phyloP scores from a whole-genome alignment of 2,329 filamentous ascomycete genomes.

The Fusarium sp. region DNA sequence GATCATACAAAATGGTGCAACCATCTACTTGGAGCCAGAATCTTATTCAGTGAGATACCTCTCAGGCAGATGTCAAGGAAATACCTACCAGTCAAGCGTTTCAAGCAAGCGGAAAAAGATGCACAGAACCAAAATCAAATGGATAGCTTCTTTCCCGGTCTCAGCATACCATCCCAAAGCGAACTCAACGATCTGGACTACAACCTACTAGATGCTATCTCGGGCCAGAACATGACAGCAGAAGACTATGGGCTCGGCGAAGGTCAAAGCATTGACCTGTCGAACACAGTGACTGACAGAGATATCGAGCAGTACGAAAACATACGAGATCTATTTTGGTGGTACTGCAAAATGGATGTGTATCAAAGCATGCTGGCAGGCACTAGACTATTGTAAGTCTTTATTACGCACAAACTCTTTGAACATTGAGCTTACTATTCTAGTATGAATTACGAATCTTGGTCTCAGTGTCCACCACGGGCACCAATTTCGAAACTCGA shows the following conservation, averaged over 20 bases:
- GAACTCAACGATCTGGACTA: constrained; percentile 59
- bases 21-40: constrained; percentile 87
- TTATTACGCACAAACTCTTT: neutral
- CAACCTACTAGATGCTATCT: constrained; percentile 59
- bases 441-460: constrained; percentile 84
- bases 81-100: constrained; percentile 74
- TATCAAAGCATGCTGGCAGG: constrained; percentile 93
- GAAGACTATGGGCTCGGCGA: constrained; percentile 57
- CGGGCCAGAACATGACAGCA: constrained; percentile 57
- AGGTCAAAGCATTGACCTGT: constrained; percentile 48
- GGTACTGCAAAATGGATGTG: constrained; percentile 94
- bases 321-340: constrained; percentile 92
- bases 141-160: constrained; percentile 48
- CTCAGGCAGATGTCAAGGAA: constrained; percentile 80
- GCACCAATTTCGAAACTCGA: constrained; percentile 83
- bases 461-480: constrained; percentile 90
- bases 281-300: constrained; percentile 59
- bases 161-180: constrained; percentile 36
- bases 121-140: constrained; percentile 56
- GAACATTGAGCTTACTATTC: constrained; percentile 36
- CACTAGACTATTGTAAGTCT: constrained; percentile 84
- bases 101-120: constrained; percentile 52
- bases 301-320: constrained; percentile 87
- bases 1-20: constrained; percentile 97
- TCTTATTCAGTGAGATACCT: constrained; percentile 86